Evolutionary conservation across 179 eudicot genomes (phyloP).

Genomic region (Corrigiola litoralis): DNA sequence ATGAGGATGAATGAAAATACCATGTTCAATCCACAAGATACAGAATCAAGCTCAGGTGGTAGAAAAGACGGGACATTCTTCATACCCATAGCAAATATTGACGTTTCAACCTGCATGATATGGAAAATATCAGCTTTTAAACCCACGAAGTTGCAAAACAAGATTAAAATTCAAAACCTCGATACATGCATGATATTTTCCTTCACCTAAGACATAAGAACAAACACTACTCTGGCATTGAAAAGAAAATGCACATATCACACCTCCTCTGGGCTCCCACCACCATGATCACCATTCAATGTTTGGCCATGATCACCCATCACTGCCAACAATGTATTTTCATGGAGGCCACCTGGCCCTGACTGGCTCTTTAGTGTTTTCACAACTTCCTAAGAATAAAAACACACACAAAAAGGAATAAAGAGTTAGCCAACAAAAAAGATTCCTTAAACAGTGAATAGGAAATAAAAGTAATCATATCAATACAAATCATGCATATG

Average conservation of each 20-base stretch:
- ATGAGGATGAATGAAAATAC: constrained; percentile 20
- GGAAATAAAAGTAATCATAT: neutral
- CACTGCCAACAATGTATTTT: constrained; percentile 85
- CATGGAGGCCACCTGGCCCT: constrained; percentile 84
- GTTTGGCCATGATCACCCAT: constrained; percentile 99
- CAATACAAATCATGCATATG: neutral
- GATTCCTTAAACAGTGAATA: neutral
- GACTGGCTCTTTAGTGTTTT: constrained; percentile 62
- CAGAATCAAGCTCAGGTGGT: constrained; percentile 50
- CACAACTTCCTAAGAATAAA: constrained; percentile 55
- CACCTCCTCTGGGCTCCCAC: constrained; percentile 95
- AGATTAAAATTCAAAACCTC: too few relatives aligned
- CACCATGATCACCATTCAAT: constrained; percentile 95
- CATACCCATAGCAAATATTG: constrained; percentile 81
- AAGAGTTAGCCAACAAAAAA: too few relatives aligned
- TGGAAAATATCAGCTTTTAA: constrained; percentile 6
- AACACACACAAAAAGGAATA: neutral
- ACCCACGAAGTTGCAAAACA: neutral
- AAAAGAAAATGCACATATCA: constrained; percentile 5
- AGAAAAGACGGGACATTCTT: constrained; percentile 46
- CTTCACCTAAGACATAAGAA: too few relatives aligned
- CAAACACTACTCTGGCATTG: neutral
- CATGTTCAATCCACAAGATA: constrained; percentile 46
- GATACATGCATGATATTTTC: too few relatives aligned
- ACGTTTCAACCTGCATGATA: constrained; percentile 82